Evolutionary conservation across 257 asterid species (phyloP).

Genomic region (Nicotiana benthamiana): DNA sequence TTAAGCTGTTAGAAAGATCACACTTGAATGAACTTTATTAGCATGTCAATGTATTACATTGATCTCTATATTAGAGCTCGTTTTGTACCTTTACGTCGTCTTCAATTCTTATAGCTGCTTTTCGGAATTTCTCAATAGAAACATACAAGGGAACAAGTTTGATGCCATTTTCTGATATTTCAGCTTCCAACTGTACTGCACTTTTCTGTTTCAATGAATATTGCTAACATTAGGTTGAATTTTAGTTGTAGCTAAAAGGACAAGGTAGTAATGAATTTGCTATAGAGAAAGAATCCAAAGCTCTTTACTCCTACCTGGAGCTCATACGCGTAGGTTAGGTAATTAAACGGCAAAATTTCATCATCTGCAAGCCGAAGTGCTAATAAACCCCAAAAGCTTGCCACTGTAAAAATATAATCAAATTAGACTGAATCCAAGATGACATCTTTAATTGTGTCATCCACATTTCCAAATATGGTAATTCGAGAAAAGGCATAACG

Average conservation of each 20-base stretch:
- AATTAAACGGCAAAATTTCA: slow-evolving; percentile 66
- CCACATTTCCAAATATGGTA: not conserved
- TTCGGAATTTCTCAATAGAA: slow-evolving; percentile 50
- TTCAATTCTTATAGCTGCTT: slow-evolving; percentile 45
- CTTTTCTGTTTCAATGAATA: slow-evolving; percentile 41
- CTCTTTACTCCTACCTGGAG: slow-evolving; percentile 47
- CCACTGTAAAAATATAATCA: slow-evolving; percentile 36
- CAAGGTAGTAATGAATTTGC: not conserved
- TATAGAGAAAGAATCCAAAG: not conserved
- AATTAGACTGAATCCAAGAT: not conserved
- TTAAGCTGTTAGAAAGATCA: not conserved
- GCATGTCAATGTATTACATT: not conserved
- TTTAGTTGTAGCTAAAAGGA: not conserved
- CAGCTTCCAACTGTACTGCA: slow-evolving; percentile 41
- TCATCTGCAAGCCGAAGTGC: slow-evolving; percentile 81
- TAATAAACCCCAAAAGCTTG: slow-evolving; percentile 74
- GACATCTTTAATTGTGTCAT: too few species aligned
- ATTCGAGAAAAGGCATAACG: slow-evolving; percentile 6
- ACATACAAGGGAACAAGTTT: slow-evolving; percentile 51
- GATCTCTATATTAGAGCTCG: not conserved
- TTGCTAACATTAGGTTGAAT: slow-evolving; percentile 7
- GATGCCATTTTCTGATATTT: slow-evolving; percentile 33
- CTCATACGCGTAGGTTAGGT: slow-evolving; percentile 57
- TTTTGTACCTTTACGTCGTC: slow-evolving; percentile 48
- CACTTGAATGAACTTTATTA: not conserved